Conservation (phyloP, 768 basidiomycete genomes). For the Pleurotus tuoliensis region DNA sequence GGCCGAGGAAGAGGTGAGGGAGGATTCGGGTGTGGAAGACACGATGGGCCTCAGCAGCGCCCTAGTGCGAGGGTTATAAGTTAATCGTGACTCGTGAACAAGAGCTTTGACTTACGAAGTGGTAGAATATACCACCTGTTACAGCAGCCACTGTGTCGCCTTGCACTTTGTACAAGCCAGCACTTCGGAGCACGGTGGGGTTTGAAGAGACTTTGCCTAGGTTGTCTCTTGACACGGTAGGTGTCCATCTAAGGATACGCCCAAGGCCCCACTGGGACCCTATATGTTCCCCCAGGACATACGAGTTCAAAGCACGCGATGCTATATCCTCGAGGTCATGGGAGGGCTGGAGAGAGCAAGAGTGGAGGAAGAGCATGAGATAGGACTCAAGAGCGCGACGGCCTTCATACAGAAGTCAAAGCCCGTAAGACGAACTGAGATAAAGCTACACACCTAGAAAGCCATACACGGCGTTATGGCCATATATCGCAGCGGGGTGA, state of each 20-base stretch:
- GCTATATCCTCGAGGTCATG: conserved; percentile 59
- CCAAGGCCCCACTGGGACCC: conserved; percentile 75
- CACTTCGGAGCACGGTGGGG: conserved; percentile 42
- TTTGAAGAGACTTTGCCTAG: conserved; percentile 28
- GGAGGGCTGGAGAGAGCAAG: conserved; percentile 40
- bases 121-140: conserved; percentile 72
- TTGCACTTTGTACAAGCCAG: conserved; percentile 74
- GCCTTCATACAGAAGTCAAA: conserved; percentile 37
- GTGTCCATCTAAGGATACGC: conserved; percentile 72
- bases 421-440: neutral
- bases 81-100: conserved; percentile 1
- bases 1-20: conserved; percentile 33
- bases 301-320: conserved; percentile 60
- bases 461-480: conserved; percentile 68
- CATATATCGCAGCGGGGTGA: conserved; percentile 59
- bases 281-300: conserved; percentile 68
- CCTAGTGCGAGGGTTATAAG: conserved; percentile 25
- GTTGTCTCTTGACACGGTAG: conserved; percentile 40
- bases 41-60: conserved; percentile 43
- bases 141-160: conserved; percentile 76
- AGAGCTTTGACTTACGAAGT: conserved; percentile 60
- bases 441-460: conserved; percentile 59
- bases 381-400: conserved; percentile 77
- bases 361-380: conserved; percentile 66
- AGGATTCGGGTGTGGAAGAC: conserved; percentile 48